Evolutionary conservation across 371 early-diverging fungal genomes (phyloP), one percentile per base, ranked within the genome.

Genomic region (Actinomucor elegans): DNA sequence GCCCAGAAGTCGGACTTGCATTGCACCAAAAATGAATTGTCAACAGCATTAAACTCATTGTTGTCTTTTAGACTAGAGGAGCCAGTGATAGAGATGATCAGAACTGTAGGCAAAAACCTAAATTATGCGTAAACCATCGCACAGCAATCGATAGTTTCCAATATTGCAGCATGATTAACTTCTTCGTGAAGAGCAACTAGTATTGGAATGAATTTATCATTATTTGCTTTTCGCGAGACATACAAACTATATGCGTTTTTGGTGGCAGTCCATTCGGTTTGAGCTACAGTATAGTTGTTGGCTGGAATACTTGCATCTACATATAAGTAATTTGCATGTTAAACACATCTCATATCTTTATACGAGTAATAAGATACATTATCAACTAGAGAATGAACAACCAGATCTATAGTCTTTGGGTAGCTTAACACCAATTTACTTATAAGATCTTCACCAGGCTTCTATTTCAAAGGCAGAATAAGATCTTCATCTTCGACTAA

Each of bases 371-470:
- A 44, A 37, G 37, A 57, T 38, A 45, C 28, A 50, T n/a, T 57
- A 49, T 51, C 50, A 57, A 49, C 28, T 49, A 57, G 26, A 57
- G 44, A 50, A 46, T 38, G 46, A 48, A 50, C 46, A 40, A 50
- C 38, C 47, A 50, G 38, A 44, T 57, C 33, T 46, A 57, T 57
- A 18, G 51, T 50, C 32, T 57, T 57, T 45, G 52, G 45, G 31
- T 57, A 45, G 20, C 24, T 50, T 5, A 50, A 36, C 32, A 57
- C 21, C 51, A 57, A 24, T 57, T 57, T 57, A 28, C 41, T 46
- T 52, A 45, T 24, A 18, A 17, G 47, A 57, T 51, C 51, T 51
- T 34, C 32, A 35, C 51, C 52, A 51, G 58, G 52, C 17, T 57
- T 50, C 41, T 46, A 51, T 28, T 57, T 57, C 46, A 57, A 51